Base-by-base conservation (phyloP, 78 protist genomes). In the Dictyostelium intermedium region DNA sequence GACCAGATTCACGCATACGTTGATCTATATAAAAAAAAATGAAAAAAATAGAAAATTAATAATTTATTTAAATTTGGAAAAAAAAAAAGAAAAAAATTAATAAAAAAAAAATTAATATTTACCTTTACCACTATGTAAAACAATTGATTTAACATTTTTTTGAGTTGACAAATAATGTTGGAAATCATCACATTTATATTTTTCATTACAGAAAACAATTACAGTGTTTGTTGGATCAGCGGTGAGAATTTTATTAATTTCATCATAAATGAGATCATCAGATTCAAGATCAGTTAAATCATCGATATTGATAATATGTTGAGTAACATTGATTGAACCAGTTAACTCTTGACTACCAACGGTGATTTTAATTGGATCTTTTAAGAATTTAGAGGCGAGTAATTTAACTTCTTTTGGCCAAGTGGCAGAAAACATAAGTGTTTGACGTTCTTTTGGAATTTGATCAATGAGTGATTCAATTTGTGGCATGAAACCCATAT, bases 401-500 rank as follows among this genome's bases (percentile, higher is more conserved):
- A 76, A 18, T 92, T 98, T 99, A 61, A 99, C 98, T 83, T 95
- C 98, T 43, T 69, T 56, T 20, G 99, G 99, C 96, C 99, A 99
- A 4, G 99, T 99, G 10, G 99, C 99, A 2, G 98, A 95, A 91
- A 99, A 99, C 99, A 99, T 98, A 25, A 99, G 95, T 5, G 99
- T 99, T 87, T 99, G 99, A 14, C 99, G 85, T 37, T 77, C 85
- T 4, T 97, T 97, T 53, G 98, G 99, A 45, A 99, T 99, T 14
- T 87, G 92, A 25, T 99, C 97, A 63, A 99, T 77, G 83, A 89
- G 43, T n/a, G 53, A 43, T 70, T 89, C 87, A 76, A 89, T 98
- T 89, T 98, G 99, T 25, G 99, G 99, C 96, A 98, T 99, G 91
- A 99, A 99, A 41, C 99, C 99, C 99, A 99, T 99, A 95, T 99